Percentiles rank a stretch among this genome's conserved stretches.
phyloP scores from a whole-genome alignment of 768 basidiomycete genomes.

The Hemileccinum rubropunctum region DNA sequence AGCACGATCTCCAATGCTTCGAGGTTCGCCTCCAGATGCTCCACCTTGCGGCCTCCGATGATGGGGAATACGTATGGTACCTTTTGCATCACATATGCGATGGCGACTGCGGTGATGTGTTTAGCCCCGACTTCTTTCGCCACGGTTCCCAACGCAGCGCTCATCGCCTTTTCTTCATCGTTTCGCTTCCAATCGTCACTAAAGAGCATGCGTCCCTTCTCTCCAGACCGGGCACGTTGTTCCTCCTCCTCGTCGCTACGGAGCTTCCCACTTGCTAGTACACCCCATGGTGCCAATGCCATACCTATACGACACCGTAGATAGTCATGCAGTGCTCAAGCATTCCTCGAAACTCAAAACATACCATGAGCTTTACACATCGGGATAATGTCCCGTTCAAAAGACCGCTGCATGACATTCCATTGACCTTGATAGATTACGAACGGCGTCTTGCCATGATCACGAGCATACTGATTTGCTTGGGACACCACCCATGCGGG shows the following conservation, averaged over 20 bases:
- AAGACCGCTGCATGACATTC: not conserved
- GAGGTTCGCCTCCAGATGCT: slow-evolving; percentile 49
- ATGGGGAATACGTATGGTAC: slow-evolving; percentile 51
- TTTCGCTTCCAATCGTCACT: slow-evolving; percentile 43
- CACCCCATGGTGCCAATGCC: not conserved
- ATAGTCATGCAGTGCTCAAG: not conserved
- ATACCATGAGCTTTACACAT: not conserved
- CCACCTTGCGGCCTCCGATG: slow-evolving; percentile 50
- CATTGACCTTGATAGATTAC: not conserved
- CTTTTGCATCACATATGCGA: slow-evolving; percentile 56
- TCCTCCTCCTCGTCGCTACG: not conserved
- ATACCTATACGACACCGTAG: not conserved
- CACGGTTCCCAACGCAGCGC: slow-evolving; percentile 47
- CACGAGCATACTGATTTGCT: not conserved
- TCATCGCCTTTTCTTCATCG: slow-evolving; percentile 42
- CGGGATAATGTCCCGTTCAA: not conserved
- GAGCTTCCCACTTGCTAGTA: not conserved
- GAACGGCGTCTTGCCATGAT: not conserved
- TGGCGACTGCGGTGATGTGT: slow-evolving; percentile 39
- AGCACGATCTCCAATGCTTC: slow-evolving; percentile 49
- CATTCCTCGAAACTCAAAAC: not conserved
- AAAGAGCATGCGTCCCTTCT: not conserved
- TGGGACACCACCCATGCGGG: not conserved
- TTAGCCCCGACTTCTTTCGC: slow-evolving; percentile 48
- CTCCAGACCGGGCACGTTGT: not conserved